Evolutionary conservation across 345 rosid genomes (phyloP), one percentile per base, ranked within the genome.

Genomic region (Euphorbia tirucalli): DNA sequence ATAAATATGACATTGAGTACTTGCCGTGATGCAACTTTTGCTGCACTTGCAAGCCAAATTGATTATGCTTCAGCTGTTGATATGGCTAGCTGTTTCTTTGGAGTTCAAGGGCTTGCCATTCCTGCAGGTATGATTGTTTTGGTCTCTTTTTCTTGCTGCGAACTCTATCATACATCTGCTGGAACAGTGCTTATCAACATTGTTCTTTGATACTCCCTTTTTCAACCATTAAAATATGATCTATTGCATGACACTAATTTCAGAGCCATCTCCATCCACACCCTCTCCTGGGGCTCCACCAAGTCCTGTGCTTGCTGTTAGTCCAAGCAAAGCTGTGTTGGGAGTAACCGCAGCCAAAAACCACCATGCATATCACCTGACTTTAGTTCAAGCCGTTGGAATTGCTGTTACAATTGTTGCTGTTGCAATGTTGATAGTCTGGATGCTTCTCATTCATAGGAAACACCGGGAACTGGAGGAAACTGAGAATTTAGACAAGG

Each of bases 381-480:
- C 88, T 4, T 61, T 85, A 66, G 74, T 89, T 82, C 96, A 87
- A 18, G 73, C 72, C 35, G 70, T 90, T 71, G 98, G 97, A 66
- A 84, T 92, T 62, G 91, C 84, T 54, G 86, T 94, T 64, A 89
- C 90, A 30, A 82, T 75, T 37, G 75, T 82, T 71, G 83, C 97
- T 69, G 55, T 90, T 71, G 32, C 78, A 71, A 86, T 89, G 87
- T 83, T 92, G 60, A 76, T 74, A 43, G 78, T 92, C 66, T 79
- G 92, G 80, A n/a, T n/a, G n/a, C n/a, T n/a, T n/a, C n/a, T n/a
- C n/a, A n/a, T n/a, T n/a, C n/a, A n/a, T n/a, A n/a, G n/a, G n/a
- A n/a, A n/a, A n/a, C n/a, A n/a, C n/a, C n/a, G n/a, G n/a, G n/a
- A n/a, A n/a, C n/a, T n/a, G n/a, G n/a, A n/a, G n/a, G n/a, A n/a